Conservation (phyloP, 257 asterid genomes). For the Solanum piurae region DNA sequence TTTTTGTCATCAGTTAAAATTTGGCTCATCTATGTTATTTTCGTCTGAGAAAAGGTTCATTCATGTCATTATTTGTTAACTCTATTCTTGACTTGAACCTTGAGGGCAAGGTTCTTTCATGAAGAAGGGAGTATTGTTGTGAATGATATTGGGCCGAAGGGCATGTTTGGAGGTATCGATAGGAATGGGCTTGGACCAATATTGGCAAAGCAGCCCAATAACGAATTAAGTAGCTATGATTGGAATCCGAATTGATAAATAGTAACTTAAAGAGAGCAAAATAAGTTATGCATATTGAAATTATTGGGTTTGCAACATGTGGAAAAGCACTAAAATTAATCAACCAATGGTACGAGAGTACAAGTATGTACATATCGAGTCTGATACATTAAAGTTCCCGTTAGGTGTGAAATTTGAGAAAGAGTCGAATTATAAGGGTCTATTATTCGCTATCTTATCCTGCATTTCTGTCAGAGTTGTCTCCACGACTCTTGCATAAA, state of each 20-base stretch:
- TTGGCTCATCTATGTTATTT: background rate
- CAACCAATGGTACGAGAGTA: background rate
- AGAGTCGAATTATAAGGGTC: too few relatives aligned
- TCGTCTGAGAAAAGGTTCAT: accelerated
- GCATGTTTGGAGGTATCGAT: background rate
- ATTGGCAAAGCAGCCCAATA: background rate
- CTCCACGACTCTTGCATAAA: accelerated
- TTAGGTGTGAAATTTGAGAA: background rate
- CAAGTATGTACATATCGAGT: background rate
- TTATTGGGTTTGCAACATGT: background rate
- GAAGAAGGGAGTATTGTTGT: background rate
- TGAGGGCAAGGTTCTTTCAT: background rate
- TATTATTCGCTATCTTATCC: too few relatives aligned
- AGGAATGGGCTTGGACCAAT: background rate
- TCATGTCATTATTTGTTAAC: background rate
- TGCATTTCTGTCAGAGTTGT: too few relatives aligned
- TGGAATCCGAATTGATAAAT: background rate
- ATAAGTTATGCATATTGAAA: background rate
- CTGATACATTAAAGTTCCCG: accelerated
- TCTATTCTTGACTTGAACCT: background rate
- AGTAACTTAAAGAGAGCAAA: background rate
- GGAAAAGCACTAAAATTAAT: background rate
- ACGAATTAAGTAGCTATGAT: background rate
- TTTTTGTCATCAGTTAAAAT: background rate
- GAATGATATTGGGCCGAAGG: background rate